Evolutionary conservation across 208 protist genomes (phyloP).

Genomic region (Leishmania tarentolae): DNA sequence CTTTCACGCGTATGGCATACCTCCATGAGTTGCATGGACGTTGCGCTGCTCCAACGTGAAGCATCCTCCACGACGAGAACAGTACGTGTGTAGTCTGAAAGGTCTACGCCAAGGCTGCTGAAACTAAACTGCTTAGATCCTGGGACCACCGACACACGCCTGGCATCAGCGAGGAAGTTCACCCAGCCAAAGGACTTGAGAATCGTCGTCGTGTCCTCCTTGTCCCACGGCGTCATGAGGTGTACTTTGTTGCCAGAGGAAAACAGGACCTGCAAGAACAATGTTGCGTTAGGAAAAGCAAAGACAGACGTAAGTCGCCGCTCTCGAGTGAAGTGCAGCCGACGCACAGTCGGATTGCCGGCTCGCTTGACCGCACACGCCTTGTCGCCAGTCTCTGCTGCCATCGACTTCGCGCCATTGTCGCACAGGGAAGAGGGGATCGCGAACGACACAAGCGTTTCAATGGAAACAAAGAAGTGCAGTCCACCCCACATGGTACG

Average conservation of each 20-base stretch:
- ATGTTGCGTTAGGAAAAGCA: conserved; percentile 50
- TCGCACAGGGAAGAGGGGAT: conserved; percentile 9
- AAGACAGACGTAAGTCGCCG: conserved; percentile 36
- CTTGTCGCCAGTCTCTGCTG: neutral
- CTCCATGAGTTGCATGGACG: conserved; percentile 48
- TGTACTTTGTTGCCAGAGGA: conserved; percentile 55
- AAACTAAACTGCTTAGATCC: conserved; percentile 36
- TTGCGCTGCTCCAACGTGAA: conserved; percentile 39
- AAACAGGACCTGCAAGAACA: conserved; percentile 73
- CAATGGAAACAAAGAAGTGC: conserved; percentile 70
- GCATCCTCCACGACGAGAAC: conserved; percentile 52
- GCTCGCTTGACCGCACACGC: conserved; percentile 21
- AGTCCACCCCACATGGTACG: conserved; percentile 50
- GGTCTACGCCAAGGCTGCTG: conserved; percentile 37
- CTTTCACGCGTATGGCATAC: conserved; percentile 40
- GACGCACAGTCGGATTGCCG: conserved; percentile 46
- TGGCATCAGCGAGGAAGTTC: conserved; percentile 42
- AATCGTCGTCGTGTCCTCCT: conserved; percentile 37
- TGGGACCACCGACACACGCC: conserved; percentile 38
- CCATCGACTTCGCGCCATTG: neutral
- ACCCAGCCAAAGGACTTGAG: conserved; percentile 57
- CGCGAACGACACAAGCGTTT: conserved; percentile 55
- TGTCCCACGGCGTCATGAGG: conserved; percentile 54
- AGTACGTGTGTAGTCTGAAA: conserved; percentile 33
- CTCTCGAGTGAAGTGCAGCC: conserved; percentile 19